Conservation (phyloP, 495 filamentous ascomycete species). For the Rostrohypoxylon terebratum region DNA sequence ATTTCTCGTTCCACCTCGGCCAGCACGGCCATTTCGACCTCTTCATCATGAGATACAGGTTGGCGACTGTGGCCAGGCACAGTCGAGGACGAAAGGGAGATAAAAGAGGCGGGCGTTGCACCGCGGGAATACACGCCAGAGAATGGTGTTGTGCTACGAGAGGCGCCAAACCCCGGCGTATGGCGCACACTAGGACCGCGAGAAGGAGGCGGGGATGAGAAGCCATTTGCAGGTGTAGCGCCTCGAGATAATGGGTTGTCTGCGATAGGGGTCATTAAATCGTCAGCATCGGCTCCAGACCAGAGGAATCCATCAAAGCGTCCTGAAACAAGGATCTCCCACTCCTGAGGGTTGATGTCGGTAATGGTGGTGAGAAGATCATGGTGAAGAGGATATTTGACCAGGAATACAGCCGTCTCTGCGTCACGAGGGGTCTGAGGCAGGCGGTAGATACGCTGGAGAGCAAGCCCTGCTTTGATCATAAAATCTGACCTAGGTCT, state of each 20-base stretch:
- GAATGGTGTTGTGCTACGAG: slow-evolving; percentile 53
- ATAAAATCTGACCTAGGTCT: slow-evolving; percentile 74
- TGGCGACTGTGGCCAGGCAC: slow-evolving; percentile 53
- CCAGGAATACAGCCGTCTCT: slow-evolving; percentile 87
- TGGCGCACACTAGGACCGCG: slow-evolving; percentile 47
- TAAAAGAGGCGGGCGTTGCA: slow-evolving; percentile 56
- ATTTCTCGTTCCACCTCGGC: slow-evolving; percentile 95
- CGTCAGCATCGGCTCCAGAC: slow-evolving; percentile 82
- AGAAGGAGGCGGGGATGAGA: slow-evolving; percentile 54
- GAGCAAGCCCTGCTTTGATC: slow-evolving; percentile 74
- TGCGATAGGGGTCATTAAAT: slow-evolving; percentile 51
- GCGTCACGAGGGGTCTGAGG: slow-evolving; percentile 78
- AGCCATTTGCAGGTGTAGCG: slow-evolving; percentile 63
- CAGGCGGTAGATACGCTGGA: slow-evolving; percentile 88
- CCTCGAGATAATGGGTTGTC: slow-evolving; percentile 65
- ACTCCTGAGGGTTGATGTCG: slow-evolving; percentile 86
- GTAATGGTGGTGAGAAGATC: slow-evolving; percentile 88
- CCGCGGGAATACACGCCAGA: slow-evolving; percentile 51
- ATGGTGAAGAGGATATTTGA: slow-evolving; percentile 84
- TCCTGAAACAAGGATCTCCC: slow-evolving; percentile 95
- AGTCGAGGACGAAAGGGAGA: slow-evolving; percentile 56
- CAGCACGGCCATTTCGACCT: slow-evolving; percentile 88
- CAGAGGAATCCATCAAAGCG: slow-evolving; percentile 98
- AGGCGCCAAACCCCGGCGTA: slow-evolving; percentile 47
- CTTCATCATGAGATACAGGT: slow-evolving; percentile 87